Base-by-base conservation (phyloP, 129 eudicot species). In the Smallanthus sonchifolius region DNA sequence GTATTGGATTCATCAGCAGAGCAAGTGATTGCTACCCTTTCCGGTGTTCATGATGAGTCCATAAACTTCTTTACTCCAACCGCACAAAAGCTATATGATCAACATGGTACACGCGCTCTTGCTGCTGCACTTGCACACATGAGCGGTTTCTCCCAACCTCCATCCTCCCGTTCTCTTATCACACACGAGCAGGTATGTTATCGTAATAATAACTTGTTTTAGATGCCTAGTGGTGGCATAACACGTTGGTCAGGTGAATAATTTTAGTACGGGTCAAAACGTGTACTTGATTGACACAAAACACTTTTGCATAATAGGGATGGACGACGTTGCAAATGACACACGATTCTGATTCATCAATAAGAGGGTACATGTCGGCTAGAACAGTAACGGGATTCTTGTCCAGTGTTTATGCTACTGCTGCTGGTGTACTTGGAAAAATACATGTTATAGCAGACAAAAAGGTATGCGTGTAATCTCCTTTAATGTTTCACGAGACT, bases 61-160 rank as follows among this genome's bases (percentile, higher is more conserved):
- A 71, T 93, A 36, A 71, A 79, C 48, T 93, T 84, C 84, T 93
- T 93, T 75, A 87, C 91, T 36, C 98, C 96, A 77, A 87, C 95
- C 49, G 96, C 98, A 52, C 81, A 89, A 57, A 87, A 84, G 52
- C 76, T 93, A 48, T 79, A 90, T 65, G 96, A 90, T 11, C 81
- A 93, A 69, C 81, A 80, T 61, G 98, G 98, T 42, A 83, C 92
- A 19, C 67, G 85, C 15, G 95, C 98, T 73, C 96, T 93, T 81
- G 95, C 98, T 75, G 98, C 98, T 67, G 98, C 98, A 28, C 63
- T 93, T 67, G 98, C 98, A 24, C 96, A 89, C 32, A 61, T 93
- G 88, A 90, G 96, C 74, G 98, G 98, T 20, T 93, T 93, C 73
- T 77, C 98, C 14, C 84, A 73, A 69, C 98, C 96, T 52, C 98